Conservation (phyloP, 2,329 filamentous ascomycete species). For the Neospermospora avenae region DNA sequence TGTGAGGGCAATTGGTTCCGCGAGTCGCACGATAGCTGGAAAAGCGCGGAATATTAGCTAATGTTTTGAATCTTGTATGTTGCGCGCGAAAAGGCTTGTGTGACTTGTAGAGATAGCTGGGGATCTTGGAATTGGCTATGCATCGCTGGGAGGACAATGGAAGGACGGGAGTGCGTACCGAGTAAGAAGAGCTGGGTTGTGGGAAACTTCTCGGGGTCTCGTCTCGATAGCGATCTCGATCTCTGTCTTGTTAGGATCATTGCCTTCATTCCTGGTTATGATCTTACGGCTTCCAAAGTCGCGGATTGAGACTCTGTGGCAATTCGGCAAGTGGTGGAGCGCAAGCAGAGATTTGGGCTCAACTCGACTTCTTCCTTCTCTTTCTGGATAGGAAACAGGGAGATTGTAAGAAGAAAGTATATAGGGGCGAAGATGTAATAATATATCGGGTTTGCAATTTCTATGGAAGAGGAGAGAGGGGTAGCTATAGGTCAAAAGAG, state of each 20-base stretch:
- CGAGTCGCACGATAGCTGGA: constrained; percentile 75
- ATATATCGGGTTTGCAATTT: no score
- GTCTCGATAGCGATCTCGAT: constrained; percentile 26
- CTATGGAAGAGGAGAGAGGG: no score
- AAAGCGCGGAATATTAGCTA: constrained; percentile 16
- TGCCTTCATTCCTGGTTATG: constrained; percentile 17
- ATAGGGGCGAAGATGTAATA: no score
- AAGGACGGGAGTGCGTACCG: constrained; percentile 55
- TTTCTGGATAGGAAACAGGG: background rate
- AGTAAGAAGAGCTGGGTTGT: constrained; percentile 79
- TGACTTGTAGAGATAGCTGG: background rate
- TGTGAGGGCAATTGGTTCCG: constrained; percentile 88
- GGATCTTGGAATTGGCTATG: background rate
- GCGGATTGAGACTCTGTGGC: constrained; percentile 15
- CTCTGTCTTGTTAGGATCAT: constrained; percentile 31
- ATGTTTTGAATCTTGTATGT: background rate
- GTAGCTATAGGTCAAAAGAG: background rate
- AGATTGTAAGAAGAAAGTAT: background rate
- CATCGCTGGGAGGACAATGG: background rate
- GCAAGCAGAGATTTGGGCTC: background rate
- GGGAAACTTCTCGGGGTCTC: constrained; percentile 73
- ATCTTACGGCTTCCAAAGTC: constrained; percentile 26
- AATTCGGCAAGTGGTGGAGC: background rate
- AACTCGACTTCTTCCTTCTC: constrained; percentile 6
- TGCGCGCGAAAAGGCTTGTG: background rate